These are phyloP conservation scores for Tricholoma sp. DNA, from an alignment of 768 basidiomycete genomes.

Conservation along the genomic window DNA sequence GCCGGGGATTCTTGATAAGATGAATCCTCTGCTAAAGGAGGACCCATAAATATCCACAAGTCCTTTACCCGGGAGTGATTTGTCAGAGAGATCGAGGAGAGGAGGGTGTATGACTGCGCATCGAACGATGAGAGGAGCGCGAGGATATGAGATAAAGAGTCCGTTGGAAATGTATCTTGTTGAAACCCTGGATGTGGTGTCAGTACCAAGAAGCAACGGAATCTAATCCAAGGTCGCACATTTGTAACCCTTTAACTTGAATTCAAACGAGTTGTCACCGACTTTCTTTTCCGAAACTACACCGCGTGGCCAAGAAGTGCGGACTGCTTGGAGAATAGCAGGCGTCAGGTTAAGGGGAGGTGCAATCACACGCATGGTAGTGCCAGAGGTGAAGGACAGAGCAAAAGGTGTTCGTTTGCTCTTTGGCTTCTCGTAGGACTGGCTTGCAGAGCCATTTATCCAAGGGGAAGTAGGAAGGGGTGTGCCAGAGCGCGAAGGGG, in stretches of 20 bases:
- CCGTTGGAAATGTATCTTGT: slow-evolving; percentile 68
- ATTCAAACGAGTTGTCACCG: slow-evolving; percentile 67
- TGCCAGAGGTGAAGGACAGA: slow-evolving; percentile 66
- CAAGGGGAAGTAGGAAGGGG: slow-evolving; percentile 34
- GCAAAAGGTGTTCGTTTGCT: slow-evolving; percentile 54
- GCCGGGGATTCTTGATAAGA: slow-evolving; percentile 28
- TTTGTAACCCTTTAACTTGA: slow-evolving; percentile 77
- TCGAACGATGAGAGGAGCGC: slow-evolving; percentile 63
- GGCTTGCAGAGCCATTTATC: slow-evolving; percentile 33
- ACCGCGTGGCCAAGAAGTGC: slow-evolving; percentile 74
- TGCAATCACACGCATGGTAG: slow-evolving; percentile 63
- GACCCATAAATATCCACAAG: slow-evolving; percentile 71
- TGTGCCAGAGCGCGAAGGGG: slow-evolving; percentile 26
- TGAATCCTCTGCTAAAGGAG: slow-evolving; percentile 29
- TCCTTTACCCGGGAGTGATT: slow-evolving; percentile 70
- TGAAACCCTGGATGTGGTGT: slow-evolving; percentile 54
- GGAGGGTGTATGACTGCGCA: slow-evolving; percentile 58
- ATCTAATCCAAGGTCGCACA: slow-evolving; percentile 37
- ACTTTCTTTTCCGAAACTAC: slow-evolving; percentile 76
- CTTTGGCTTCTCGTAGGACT: slow-evolving; percentile 30
- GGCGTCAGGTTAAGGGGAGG: slow-evolving; percentile 76
- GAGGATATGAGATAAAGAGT: slow-evolving; percentile 69
- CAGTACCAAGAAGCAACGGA: slow-evolving; percentile 7
- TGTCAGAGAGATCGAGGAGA: slow-evolving; percentile 68
- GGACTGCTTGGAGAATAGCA: slow-evolving; percentile 75